Percentiles rank a stretch among this genome's conserved stretches.
These are phyloP conservation scores for Clonostachys rhizophaga DNA, from an alignment of 2,329 filamentous ascomycete species.

Conservation along the genomic window DNA sequence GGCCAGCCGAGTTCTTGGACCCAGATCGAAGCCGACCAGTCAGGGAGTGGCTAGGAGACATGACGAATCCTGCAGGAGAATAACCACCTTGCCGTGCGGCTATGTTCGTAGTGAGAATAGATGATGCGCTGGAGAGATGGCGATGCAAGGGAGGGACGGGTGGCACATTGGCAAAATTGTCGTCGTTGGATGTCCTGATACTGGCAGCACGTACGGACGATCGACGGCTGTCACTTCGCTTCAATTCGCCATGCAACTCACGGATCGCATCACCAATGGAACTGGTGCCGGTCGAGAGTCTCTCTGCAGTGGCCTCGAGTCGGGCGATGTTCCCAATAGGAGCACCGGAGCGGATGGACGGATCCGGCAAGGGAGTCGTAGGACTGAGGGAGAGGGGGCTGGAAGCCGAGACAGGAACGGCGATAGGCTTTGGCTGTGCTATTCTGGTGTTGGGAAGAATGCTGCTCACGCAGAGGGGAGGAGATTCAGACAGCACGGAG, in stretches of 20 bases:
- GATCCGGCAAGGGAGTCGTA: constrained; percentile 50
- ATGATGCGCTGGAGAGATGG: constrained; percentile 45
- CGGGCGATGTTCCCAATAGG: constrained; percentile 65
- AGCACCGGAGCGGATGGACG: constrained; percentile 55
- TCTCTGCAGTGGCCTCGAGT: constrained; percentile 71
- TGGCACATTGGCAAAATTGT: constrained; percentile 12
- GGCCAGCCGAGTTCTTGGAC: constrained; percentile 41
- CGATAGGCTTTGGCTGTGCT: constrained; percentile 35
- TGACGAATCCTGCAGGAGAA: constrained; percentile 62
- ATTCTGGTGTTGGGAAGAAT: constrained; percentile 39
- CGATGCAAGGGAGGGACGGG: constrained; percentile 24
- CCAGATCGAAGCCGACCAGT: constrained; percentile 50
- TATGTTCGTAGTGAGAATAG: constrained; percentile 67
- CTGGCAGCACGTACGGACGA: constrained; percentile 56
- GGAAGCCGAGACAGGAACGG: constrained; percentile 38
- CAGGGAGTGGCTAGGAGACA: constrained; percentile 62
- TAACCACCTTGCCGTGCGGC: constrained; percentile 65
- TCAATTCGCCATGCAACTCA: constrained; percentile 66
- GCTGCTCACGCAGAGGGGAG: constrained; percentile 24
- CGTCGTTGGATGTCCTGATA: constrained; percentile 24
- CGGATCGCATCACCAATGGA: constrained; percentile 77
- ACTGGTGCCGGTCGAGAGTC: constrained; percentile 63
- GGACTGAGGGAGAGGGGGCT: constrained; percentile 40
- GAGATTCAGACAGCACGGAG: not conserved
- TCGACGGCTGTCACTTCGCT: constrained; percentile 62